These are phyloP conservation scores for Fraxinus quadrangulata DNA, from an alignment of 257 asterid genomes.

Conservation along the genomic window DNA sequence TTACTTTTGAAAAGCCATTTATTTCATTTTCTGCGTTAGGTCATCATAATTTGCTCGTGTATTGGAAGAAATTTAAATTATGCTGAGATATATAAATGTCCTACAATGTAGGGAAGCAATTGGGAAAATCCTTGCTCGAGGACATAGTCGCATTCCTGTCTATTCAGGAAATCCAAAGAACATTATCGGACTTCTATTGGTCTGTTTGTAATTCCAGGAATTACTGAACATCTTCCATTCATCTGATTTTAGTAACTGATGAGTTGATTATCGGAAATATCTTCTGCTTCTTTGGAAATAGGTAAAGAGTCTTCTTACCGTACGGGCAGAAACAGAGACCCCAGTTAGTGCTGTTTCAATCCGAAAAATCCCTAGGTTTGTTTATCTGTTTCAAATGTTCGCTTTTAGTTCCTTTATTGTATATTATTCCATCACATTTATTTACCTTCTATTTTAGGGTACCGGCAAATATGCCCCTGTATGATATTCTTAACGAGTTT, in stretches of 20 bases:
- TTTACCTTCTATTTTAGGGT: slow-evolving; percentile 52
- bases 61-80: background rate
- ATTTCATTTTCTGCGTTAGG: background rate
- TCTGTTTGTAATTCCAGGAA: slow-evolving; percentile 35
- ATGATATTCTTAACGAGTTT: slow-evolving; percentile 93
- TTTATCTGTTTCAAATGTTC: slow-evolving; percentile 19
- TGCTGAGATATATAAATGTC: background rate
- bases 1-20: background rate
- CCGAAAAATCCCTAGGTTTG: slow-evolving; percentile 88
- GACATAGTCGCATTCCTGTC: slow-evolving; percentile 98
- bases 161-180: slow-evolving; percentile 80
- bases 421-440: slow-evolving; percentile 22
- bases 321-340: slow-evolving; percentile 91
- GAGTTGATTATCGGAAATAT: slow-evolving; percentile 15
- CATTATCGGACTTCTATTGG: slow-evolving; percentile 95
- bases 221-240: slow-evolving; percentile 4
- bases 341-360: slow-evolving; percentile 94
- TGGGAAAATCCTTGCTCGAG: slow-evolving; percentile 93
- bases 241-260: background rate
- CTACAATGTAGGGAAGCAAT: slow-evolving; percentile 83
- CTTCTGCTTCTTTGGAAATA: slow-evolving; percentile 29
- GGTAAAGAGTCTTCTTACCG: slow-evolving; percentile 95
- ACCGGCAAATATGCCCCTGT: slow-evolving; percentile 91
- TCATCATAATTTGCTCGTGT: background rate
- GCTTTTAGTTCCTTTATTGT: background rate